Evolutionary conservation across 73 alveolate genomes (phyloP).

Genomic region (Paramecium primaurelia): DNA sequence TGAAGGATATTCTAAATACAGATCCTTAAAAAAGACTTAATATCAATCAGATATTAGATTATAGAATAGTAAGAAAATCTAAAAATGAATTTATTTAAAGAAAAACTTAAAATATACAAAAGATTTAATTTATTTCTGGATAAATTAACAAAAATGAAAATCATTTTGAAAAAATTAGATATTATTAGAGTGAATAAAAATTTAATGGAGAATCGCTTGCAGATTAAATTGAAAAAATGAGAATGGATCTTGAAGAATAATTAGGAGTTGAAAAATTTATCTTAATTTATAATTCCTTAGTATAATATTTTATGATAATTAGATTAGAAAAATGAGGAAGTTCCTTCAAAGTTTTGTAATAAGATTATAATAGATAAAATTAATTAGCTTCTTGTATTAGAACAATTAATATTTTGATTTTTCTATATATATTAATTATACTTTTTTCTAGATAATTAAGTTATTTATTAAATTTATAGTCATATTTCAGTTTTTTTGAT

Average conservation of each 20-base stretch:
- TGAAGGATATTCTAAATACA: background rate
- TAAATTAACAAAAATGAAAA: background rate
- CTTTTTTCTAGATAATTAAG: background rate
- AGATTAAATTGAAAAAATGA: slow-evolving; percentile 4
- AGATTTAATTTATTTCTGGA: background rate
- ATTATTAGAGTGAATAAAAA: background rate
- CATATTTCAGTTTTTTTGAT: no score
- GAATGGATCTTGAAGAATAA: slow-evolving; percentile 12
- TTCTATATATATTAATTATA: background rate
- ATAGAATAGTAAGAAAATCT: background rate
- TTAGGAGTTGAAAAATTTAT: background rate
- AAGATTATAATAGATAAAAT: background rate
- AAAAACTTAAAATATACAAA: background rate
- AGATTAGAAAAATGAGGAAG: background rate
- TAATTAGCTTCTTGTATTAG: background rate
- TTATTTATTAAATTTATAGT: no score
- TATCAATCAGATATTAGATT: background rate
- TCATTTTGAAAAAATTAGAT: background rate
- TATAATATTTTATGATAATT: background rate
- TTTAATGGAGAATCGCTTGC: background rate
- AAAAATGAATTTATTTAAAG: background rate
- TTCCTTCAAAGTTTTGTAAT: background rate
- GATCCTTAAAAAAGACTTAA: background rate
- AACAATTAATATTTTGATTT: background rate
- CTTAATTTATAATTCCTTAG: background rate